Percentiles rank a stretch among this genome's conserved stretches.
phyloP scores from a whole-genome alignment of 768 basidiomycete species.

The Plicaturopsis crispa region DNA sequence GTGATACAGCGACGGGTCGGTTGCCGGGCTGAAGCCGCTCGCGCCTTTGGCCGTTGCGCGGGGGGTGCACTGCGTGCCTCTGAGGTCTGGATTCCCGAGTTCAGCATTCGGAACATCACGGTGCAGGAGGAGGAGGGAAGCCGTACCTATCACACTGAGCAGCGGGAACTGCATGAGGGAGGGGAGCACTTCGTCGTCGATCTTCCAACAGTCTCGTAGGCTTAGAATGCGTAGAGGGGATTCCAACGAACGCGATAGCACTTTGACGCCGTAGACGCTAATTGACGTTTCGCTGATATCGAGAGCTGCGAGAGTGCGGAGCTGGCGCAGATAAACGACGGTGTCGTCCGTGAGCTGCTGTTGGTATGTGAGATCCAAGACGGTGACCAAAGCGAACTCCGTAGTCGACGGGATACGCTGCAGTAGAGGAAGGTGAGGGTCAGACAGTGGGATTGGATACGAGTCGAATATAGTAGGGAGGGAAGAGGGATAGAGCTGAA shows the following conservation, averaged over 20 bases:
- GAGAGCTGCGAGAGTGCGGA: conserved; percentile 54
- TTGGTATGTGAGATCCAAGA: conserved; percentile 53
- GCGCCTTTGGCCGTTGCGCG: too few relatives aligned
- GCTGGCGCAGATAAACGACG: conserved; percentile 37
- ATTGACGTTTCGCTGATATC: conserved; percentile 52
- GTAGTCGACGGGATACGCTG: conserved; percentile 47
- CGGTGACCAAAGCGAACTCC: conserved; percentile 56
- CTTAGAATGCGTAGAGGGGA: conserved; percentile 42
- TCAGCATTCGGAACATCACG: conserved; percentile 2
- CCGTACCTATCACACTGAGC: conserved; percentile 54
- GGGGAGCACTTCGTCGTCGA: conserved; percentile 36
- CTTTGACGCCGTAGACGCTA: conserved; percentile 42
- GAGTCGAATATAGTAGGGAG: conserved; percentile 37
- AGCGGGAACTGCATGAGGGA: conserved; percentile 44
- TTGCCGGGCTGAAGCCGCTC: too few relatives aligned
- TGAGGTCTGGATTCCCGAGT: conserved; percentile 32
- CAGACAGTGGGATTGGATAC: conserved; percentile 44
- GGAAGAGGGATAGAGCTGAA: conserved; percentile 45
- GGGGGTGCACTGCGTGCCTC: conserved; percentile 36
- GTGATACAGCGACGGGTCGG: too few relatives aligned
- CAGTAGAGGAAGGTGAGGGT: conserved; percentile 46
- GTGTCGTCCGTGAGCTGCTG: conserved; percentile 50
- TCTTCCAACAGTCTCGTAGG: conserved; percentile 42
- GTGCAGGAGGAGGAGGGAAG: background rate
- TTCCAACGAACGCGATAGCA: conserved; percentile 42